Conservation (phyloP, 2,329 filamentous ascomycete species). For the Diplodia sapinea region DNA sequence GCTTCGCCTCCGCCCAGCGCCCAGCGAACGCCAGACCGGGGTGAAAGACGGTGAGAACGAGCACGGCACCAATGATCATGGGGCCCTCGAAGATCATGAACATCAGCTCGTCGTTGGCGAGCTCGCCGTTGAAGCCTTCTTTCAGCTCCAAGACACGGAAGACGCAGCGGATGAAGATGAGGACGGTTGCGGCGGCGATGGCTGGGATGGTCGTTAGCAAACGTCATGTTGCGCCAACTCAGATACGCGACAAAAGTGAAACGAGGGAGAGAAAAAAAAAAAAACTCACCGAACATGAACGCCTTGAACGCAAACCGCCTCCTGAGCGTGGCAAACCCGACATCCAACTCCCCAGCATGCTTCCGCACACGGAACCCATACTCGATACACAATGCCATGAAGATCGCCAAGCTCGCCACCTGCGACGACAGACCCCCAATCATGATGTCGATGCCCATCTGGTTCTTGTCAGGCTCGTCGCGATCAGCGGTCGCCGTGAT, state of each 20-base stretch:
- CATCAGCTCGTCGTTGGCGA: slow-evolving; percentile 56
- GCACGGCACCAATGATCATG: slow-evolving; percentile 57
- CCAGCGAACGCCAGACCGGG: slow-evolving; percentile 39
- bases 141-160: slow-evolving; percentile 58
- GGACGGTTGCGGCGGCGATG: slow-evolving; percentile 50
- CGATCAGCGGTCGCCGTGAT: slow-evolving; percentile 59
- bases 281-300: slow-evolving; percentile 10
- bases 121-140: slow-evolving; percentile 51
- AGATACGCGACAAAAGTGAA: not conserved
- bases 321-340: not conserved
- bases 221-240: not conserved
- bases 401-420: slow-evolving; percentile 59
- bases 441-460: slow-evolving; percentile 60
- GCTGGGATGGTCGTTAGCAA: slow-evolving; percentile 1
- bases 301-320: not conserved
- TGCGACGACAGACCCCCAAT: slow-evolving; percentile 64
- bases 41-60: slow-evolving; percentile 55
- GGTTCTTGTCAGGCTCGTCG: slow-evolving; percentile 46
- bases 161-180: slow-evolving; percentile 55
- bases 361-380: slow-evolving; percentile 38
- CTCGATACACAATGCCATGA: slow-evolving; percentile 50
- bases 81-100: slow-evolving; percentile 61
- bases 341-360: not conserved
- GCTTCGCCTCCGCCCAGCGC: slow-evolving; percentile 9
- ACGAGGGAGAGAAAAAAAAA: not conserved